Evolutionary conservation across 164 flowering plant genomes (phyloP).

Genomic region (Aristolochia contorta): DNA sequence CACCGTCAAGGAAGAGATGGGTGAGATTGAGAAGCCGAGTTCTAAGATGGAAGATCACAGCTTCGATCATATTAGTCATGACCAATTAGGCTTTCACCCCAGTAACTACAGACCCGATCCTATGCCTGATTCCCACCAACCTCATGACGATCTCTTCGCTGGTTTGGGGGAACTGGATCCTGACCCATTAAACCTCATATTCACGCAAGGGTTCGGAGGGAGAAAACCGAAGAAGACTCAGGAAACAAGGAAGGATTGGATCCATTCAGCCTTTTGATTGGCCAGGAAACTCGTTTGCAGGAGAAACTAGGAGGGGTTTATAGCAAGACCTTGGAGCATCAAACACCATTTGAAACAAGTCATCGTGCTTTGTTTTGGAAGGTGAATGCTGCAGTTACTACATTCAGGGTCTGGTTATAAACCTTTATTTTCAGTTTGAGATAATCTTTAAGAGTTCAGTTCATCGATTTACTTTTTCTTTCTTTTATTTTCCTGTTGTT

Average conservation of each 20-base stretch:
- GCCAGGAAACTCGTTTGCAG: constrained; percentile 30
- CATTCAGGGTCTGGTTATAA: constrained; percentile 27
- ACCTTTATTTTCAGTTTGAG: constrained; percentile 15
- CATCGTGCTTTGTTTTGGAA: constrained; percentile 9
- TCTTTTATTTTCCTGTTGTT: constrained; percentile 12
- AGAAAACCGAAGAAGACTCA: constrained; percentile 17
- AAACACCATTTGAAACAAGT: constrained; percentile 4
- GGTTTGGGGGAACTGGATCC: constrained; percentile 57
- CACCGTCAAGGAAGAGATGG: constrained; percentile 42
- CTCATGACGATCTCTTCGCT: constrained; percentile 57
- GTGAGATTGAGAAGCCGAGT: constrained; percentile 15
- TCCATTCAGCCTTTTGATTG: constrained; percentile 58
- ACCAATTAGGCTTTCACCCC: not conserved
- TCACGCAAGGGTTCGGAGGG: constrained; percentile 30
- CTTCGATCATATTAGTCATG: constrained; percentile 4
- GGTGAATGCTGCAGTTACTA: constrained; percentile 22
- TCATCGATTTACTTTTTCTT: not conserved
- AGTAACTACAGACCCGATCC: constrained; percentile 23
- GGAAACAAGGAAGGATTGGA: constrained; percentile 30
- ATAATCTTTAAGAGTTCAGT: not conserved
- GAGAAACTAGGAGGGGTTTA: constrained; percentile 25
- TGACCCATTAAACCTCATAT: constrained; percentile 50
- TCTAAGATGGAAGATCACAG: constrained; percentile 19
- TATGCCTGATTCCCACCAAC: constrained; percentile 20
- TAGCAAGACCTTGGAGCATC: constrained; percentile 24